Conservation (phyloP, 2,329 filamentous ascomycete genomes). For the Paecilomyces sp. region DNA sequence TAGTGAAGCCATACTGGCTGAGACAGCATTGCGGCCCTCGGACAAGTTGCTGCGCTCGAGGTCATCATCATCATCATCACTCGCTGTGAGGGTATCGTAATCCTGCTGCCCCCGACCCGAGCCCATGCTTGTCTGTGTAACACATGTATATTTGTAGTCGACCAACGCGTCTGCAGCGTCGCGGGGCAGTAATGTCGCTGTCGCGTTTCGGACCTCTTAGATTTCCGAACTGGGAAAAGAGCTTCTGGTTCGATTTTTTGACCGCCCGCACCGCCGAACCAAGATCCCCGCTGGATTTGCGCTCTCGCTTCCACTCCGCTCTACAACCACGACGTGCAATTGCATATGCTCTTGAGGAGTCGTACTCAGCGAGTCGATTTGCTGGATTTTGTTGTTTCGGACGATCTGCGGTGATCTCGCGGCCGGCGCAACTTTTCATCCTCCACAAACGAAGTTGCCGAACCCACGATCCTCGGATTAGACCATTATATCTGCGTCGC, state of each 20-base stretch:
- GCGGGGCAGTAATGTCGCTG: not conserved
- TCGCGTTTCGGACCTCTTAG: conserved; percentile 1
- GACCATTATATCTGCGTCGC: not conserved
- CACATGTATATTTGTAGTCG: not conserved
- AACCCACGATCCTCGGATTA: not conserved
- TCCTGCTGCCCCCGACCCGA: conserved; percentile 16
- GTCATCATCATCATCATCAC: conserved; percentile 34
- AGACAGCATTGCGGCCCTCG: conserved; percentile 13
- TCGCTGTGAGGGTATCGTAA: conserved; percentile 19
- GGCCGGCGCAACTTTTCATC: not conserved
- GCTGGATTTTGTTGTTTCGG: not conserved
- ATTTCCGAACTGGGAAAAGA: conserved; percentile 16
- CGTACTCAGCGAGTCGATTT: not conserved
- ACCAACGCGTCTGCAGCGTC: not conserved
- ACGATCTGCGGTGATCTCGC: not conserved
- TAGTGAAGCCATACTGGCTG: not conserved
- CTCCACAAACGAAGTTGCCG: not conserved
- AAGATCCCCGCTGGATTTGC: not conserved
- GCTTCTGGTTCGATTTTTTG: conserved; percentile 10
- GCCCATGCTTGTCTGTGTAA: conserved; percentile 11
- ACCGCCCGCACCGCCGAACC: conserved; percentile 1
- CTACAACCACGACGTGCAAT: not conserved
- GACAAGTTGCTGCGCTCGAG: conserved; percentile 33
- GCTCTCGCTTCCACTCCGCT: not conserved
- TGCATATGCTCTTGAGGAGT: not conserved